These are phyloP conservation scores for Epichloe gansuensis DNA, from an alignment of 2,329 filamentous ascomycete species.

Conservation along the genomic window DNA sequence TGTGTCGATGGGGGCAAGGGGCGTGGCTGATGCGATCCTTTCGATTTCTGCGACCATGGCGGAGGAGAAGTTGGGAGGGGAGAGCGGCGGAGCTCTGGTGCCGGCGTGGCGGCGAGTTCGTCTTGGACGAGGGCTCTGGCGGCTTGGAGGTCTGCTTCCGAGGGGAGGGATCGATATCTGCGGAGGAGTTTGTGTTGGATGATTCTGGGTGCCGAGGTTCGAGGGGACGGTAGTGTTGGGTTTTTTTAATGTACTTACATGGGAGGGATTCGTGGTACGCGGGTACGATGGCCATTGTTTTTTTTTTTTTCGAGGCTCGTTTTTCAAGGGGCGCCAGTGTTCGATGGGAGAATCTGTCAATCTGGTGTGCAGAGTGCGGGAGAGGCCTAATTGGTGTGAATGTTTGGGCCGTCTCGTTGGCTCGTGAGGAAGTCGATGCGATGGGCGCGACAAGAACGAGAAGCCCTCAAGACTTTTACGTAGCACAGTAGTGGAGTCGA, in stretches of 20 bases:
- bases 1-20: conserved; percentile 53
- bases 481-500: too few relatives aligned
- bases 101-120: conserved; percentile 31
- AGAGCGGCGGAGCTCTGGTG: neutral
- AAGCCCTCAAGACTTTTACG: too few relatives aligned
- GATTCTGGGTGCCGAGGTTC: too few relatives aligned
- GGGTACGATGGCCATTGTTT: conserved; percentile 16
- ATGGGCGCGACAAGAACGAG: too few relatives aligned
- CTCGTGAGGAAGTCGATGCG: too few relatives aligned
- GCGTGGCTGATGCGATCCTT: conserved; percentile 39
- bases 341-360: neutral
- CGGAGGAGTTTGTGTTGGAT: too few relatives aligned
- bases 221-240: neutral
- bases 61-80: neutral
- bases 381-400: too few relatives aligned
- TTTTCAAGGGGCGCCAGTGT: too few relatives aligned
- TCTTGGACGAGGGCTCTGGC: conserved; percentile 58
- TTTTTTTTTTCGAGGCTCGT: neutral
- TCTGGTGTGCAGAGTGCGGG: too few relatives aligned
- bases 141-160: conserved; percentile 46
- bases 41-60: neutral
- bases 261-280: conserved; percentile 66
- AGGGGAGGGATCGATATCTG: conserved; percentile 72
- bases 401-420: too few relatives aligned
- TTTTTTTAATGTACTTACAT: conserved; percentile 35